Evolutionary conservation across 2,329 filamentous ascomycete species (phyloP), one percentile per base, ranked within the genome.

Genomic region (Penicillium sp.): DNA sequence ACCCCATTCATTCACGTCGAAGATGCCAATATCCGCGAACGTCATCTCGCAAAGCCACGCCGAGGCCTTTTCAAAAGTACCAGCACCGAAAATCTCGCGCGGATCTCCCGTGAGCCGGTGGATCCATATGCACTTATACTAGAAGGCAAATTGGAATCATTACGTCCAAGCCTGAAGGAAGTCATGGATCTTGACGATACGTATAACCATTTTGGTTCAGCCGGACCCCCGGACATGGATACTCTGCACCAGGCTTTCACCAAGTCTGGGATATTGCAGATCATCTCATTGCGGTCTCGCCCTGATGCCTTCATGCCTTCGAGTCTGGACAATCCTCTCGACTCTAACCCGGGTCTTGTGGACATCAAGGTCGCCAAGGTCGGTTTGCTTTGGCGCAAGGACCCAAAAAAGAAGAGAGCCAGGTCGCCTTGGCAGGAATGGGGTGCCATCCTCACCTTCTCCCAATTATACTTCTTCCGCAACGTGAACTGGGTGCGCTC

Each of bases 351-450:
- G 3, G 94, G 94, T 11, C 89, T 99, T 55, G 93, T 99, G 10
- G 93, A 97, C 73, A 96, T 99, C 69, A 96, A 96, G 65, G 89
- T 97, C 43, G 96, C 93, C 43, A 99, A 97, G 73, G 92, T 99
- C 47, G 94, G 94, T 4, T 78, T 96, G 1, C 73, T 99, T 31
- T 99, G 94, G 94, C 86, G 94, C 43, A 99, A 99, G 71, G 92
- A 96, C 60, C 78, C 83, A 1, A 97, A 96, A 77, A 96, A 93
- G 76, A 93, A 94, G 76, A 96, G 95, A 74, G 89, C 92, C 0
- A 85, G 93, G 42, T 97, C 93, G 10, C 93, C 94, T 1, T 99
- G 94, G 94, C 93, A 97, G 70, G 94, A 99, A 81, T 99, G 94
- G 94, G 94, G 94, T 49, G 94, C 92, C 22, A 89, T 99, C 55